Evolutionary conservation across 2,329 filamentous ascomycete genomes (phyloP).

Genomic region (Exserohilum rostratum): DNA sequence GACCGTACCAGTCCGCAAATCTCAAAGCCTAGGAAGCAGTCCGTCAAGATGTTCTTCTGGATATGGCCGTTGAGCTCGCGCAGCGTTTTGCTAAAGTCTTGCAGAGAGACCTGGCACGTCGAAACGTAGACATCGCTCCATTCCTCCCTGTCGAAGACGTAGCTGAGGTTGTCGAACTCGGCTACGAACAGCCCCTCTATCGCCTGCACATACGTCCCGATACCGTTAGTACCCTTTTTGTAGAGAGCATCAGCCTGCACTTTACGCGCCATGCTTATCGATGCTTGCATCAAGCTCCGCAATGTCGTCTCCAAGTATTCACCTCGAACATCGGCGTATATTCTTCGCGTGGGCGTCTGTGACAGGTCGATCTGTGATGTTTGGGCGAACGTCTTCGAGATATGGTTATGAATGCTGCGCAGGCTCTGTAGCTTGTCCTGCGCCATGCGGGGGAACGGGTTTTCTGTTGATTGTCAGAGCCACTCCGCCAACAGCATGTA

Average conservation of each 20-base stretch:
- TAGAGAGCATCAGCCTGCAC: constrained; percentile 80
- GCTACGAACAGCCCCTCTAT: constrained; percentile 86
- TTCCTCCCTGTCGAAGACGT: constrained; percentile 83
- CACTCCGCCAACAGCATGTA: too few species aligned
- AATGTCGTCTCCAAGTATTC: constrained; percentile 84
- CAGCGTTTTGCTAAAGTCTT: constrained; percentile 83
- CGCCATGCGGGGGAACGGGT: constrained; percentile 79
- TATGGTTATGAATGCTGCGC: constrained; percentile 77
- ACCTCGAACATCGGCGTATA: constrained; percentile 85
- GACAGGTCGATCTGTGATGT: constrained; percentile 53
- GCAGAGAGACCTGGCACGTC: constrained; percentile 77
- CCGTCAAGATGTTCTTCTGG: constrained; percentile 81
- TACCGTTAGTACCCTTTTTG: constrained; percentile 85
- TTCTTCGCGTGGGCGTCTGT: constrained; percentile 75
- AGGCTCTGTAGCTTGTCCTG: constrained; percentile 78
- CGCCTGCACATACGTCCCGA: constrained; percentile 84
- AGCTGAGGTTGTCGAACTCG: constrained; percentile 89
- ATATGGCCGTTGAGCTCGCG: constrained; percentile 90
- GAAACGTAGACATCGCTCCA: constrained; percentile 79
- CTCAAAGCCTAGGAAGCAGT: constrained; percentile 95
- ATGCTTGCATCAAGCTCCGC: constrained; percentile 85
- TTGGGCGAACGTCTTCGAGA: constrained; percentile 65
- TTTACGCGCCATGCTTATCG: constrained; percentile 76
- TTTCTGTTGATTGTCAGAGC: constrained; percentile 50
- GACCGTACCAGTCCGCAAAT: constrained; percentile 87